Percentiles rank a stretch among this genome's conserved stretches.
Conservation (phyloP, 176 grass and related monocot genomes). For the Tillandsia fasciculata region DNA sequence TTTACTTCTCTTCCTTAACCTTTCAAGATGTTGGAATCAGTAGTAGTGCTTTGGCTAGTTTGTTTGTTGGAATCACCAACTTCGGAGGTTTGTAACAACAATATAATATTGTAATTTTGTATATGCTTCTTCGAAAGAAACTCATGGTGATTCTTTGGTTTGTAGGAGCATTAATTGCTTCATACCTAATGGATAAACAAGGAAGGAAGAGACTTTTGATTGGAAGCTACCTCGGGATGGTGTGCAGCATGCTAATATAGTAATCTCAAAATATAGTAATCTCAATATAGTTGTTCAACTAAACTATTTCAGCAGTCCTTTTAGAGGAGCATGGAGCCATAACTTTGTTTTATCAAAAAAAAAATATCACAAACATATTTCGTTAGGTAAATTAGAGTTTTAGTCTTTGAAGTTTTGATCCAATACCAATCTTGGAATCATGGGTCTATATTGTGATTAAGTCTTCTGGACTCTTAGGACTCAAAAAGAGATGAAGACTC, state of each 20-base stretch:
- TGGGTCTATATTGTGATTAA: too few relatives aligned
- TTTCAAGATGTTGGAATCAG: constrained; percentile 95
- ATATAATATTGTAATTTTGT: constrained; percentile 11
- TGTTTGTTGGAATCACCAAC: constrained; percentile 95
- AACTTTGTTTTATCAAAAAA: too few relatives aligned
- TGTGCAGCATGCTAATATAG: constrained; percentile 13
- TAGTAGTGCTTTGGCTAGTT: constrained; percentile 66
- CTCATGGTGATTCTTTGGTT: constrained; percentile 23
- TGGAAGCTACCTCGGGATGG: constrained; percentile 95
- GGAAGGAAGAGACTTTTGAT: constrained; percentile 92
- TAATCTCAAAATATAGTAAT: not conserved
- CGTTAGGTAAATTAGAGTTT: too few relatives aligned
- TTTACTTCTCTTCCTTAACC: constrained; percentile 98
- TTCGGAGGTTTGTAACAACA: constrained; percentile 52
- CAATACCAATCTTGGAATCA: too few relatives aligned
- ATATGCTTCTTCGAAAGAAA: constrained; percentile 18
- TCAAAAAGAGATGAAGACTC: too few relatives aligned
- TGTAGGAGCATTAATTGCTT: constrained; percentile 82
- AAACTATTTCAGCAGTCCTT: not conserved
- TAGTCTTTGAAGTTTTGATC: too few relatives aligned
- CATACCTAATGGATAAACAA: constrained; percentile 92
- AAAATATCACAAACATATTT: too few relatives aligned
- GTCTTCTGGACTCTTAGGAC: too few relatives aligned
- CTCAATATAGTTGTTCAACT: not conserved
- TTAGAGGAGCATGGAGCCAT: too few relatives aligned